Conservation (phyloP, 306 rosid genomes). For the Benincasa hispida region DNA sequence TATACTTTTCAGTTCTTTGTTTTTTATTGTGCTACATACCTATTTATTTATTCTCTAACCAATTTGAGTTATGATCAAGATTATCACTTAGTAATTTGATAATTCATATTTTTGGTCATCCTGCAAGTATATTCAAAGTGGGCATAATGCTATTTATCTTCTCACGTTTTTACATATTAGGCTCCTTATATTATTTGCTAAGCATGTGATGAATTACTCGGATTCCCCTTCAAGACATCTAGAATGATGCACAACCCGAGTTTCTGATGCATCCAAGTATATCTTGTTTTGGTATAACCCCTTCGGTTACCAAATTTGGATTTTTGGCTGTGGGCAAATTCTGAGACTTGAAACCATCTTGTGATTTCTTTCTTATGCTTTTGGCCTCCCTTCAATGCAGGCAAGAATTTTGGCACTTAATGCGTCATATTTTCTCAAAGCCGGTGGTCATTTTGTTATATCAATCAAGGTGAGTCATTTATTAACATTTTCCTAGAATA, state of each 20-base stretch:
- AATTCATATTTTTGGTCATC: too few relatives aligned
- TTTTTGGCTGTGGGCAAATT: too few relatives aligned
- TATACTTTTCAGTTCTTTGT: too few relatives aligned
- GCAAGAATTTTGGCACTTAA: slow-evolving; percentile 80
- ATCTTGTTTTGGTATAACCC: not conserved
- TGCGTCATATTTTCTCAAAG: slow-evolving; percentile 72
- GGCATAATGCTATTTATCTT: not conserved
- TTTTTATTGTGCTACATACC: too few relatives aligned
- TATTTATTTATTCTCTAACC: too few relatives aligned
- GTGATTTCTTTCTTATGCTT: not conserved
- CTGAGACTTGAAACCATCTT: not conserved
- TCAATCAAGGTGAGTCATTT: slow-evolving; percentile 63
- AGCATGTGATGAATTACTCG: slow-evolving; percentile 27
- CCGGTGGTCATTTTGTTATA: slow-evolving; percentile 83
- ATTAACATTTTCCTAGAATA: not conserved
- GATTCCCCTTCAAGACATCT: slow-evolving; percentile 30
- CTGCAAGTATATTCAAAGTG: too few relatives aligned
- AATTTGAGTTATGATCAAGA: too few relatives aligned
- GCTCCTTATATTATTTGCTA: not conserved
- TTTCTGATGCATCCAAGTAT: slow-evolving; percentile 28
- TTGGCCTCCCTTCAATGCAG: slow-evolving; percentile 21
- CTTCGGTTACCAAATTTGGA: not conserved
- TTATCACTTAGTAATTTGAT: too few relatives aligned
- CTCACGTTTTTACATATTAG: not conserved
- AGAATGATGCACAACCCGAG: slow-evolving; percentile 47